Conservation (phyloP, 495 filamentous ascomycete species). For the Copromyces sp. region DNA sequence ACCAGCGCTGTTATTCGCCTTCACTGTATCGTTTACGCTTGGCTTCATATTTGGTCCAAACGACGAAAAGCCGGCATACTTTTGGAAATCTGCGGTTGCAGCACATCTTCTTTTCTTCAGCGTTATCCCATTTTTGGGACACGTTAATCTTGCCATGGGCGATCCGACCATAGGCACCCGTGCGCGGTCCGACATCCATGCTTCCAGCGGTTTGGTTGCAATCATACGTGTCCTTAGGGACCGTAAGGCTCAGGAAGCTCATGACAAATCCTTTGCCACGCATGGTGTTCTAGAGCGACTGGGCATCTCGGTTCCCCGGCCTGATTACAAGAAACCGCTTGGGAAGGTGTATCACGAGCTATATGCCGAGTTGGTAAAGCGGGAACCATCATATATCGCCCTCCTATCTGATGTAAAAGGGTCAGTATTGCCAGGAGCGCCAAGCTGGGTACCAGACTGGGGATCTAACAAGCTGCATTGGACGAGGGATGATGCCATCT, state of each 20-base stretch:
- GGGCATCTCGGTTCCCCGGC: neutral
- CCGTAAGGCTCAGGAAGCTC: neutral
- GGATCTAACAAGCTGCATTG: neutral
- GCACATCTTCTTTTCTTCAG: neutral
- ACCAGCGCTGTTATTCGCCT: neutral
- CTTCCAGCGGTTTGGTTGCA: neutral
- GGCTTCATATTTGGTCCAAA: neutral
- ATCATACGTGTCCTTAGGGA: neutral
- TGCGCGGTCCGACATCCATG: neutral
- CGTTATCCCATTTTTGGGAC: fast-evolving
- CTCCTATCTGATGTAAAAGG: neutral
- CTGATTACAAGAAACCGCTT: neutral
- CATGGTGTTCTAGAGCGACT: neutral
- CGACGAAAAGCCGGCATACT: fast-evolving
- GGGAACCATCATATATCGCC: neutral
- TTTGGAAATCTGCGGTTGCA: neutral
- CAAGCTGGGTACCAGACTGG: neutral
- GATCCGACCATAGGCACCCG: neutral
- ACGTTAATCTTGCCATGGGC: neutral
- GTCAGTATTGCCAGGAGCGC: neutral
- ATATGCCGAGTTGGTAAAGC: neutral
- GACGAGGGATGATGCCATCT: neutral
- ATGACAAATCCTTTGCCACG: neutral
- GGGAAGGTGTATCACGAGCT: neutral
- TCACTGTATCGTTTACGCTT: neutral